Base-by-base conservation (phyloP, 441 rosid species). In the Dalechampia spathulata region DNA sequence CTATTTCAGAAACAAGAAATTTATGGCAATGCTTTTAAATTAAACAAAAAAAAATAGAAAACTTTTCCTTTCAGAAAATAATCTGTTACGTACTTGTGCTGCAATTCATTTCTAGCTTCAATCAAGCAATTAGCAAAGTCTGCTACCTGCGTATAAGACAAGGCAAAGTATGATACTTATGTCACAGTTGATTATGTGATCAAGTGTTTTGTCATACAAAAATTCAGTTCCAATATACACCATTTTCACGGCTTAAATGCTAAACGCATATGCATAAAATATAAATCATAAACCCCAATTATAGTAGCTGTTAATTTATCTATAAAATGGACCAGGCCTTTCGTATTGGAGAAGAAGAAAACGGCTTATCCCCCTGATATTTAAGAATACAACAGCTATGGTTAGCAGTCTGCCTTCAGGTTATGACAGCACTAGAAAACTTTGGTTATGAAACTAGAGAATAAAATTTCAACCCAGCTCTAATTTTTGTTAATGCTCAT, bases 121-220 rank as follows among this genome's bases (percentile, higher is more conserved):
- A 83, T 73, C 82, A 90, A 74, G 75, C 95, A 84, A 74, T 83
- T 86, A 57, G 90, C 82, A 73, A 86, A 90, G 45, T 78, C 88
- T 27, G 79, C 90, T 56, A 90, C 95, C 95, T 90, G 79, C 61
- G 70, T n/a, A n/a, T n/a, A n/a, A n/a, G 40, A 61, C 5, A 58
- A 22, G 61, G 9, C 32, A 23, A 30, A 14, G 6, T 42, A 47
- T 36, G 22, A 61, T 32, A 22, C 3, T 54, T 22, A 55, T 19
- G 21, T 40, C 30, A 25, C 54, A 51, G 39, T 13, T 25, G 39
- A 19, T 9, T 41, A 32, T 28, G 5, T 28, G 50, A 21, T 12
- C 13, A 34, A 55, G 14, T 20, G 25, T 51, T 19, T 41, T 4
- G 34, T 15, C 16, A 52, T 8, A 37, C 22, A 30, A 30, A 12